Evolutionary conservation across 768 basidiomycete species (phyloP).

Genomic region (Leucocoprinus birnbaumii): DNA sequence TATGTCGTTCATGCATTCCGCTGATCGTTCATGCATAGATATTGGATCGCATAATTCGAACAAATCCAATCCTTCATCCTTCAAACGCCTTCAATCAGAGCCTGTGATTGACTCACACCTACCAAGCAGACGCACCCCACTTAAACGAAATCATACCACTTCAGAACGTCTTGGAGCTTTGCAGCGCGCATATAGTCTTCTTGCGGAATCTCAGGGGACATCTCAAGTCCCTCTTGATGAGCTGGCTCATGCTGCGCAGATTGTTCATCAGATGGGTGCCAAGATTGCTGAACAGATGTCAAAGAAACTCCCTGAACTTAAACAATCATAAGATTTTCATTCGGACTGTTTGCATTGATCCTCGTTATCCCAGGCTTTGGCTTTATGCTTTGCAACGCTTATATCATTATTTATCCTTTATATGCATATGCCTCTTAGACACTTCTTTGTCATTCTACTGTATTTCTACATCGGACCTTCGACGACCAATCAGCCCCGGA

Average conservation of each 20-base stretch:
- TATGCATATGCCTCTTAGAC: too few species aligned
- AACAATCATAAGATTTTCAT: neutral
- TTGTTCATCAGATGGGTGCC: conserved; percentile 45
- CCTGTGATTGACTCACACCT: conserved; percentile 10
- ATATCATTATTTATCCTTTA: too few species aligned
- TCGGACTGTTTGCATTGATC: too few species aligned
- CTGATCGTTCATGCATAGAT: neutral
- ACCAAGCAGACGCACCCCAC: conserved; percentile 15
- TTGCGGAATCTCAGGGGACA: conserved; percentile 32
- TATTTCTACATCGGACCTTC: too few species aligned
- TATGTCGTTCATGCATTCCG: neutral
- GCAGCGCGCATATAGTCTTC: conserved; percentile 38
- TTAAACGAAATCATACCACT: conserved; percentile 36
- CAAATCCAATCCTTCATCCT: neutral
- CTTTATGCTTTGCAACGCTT: too few species aligned
- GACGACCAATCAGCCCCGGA: too few species aligned
- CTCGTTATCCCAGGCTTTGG: too few species aligned
- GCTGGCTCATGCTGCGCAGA: conserved; percentile 40
- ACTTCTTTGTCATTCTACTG: too few species aligned
- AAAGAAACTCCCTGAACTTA: conserved; percentile 23
- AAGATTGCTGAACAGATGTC: conserved; percentile 44
- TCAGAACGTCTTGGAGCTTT: conserved; percentile 42
- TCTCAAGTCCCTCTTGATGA: conserved; percentile 51
- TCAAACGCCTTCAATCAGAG: conserved; percentile 4
- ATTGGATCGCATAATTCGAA: neutral